These are phyloP conservation scores for Claviceps arundinis DNA, from an alignment of 2,329 filamentous ascomycete species.

Conservation along the genomic window DNA sequence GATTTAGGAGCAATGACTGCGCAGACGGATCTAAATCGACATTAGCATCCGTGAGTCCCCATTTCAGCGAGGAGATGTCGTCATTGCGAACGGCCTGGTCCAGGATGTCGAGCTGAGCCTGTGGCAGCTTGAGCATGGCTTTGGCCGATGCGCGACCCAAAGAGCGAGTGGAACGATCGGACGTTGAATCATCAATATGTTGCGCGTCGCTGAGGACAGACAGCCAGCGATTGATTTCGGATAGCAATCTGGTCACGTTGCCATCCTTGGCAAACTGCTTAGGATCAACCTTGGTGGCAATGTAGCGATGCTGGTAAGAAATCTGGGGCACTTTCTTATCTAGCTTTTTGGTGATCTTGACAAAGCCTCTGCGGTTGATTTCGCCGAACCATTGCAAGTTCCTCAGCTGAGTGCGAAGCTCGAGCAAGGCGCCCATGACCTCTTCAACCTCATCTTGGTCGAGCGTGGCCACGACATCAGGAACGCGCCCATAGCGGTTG, in stretches of 20 bases:
- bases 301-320: constrained; percentile 69
- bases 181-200: constrained; percentile 60
- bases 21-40: constrained; percentile 25
- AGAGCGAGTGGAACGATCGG: constrained; percentile 61
- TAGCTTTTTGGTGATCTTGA: constrained; percentile 98
- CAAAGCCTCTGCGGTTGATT: constrained; percentile 86
- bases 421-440: constrained; percentile 76
- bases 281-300: constrained; percentile 81
- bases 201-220: constrained; percentile 68
- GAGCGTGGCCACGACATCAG: constrained; percentile 56
- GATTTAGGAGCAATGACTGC: constrained; percentile 61
- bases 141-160: constrained; percentile 66
- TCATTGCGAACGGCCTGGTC: constrained; percentile 62
- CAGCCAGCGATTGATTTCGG: constrained; percentile 80
- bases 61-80: constrained; percentile 42
- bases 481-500: constrained; percentile 68
- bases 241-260: constrained; percentile 33
- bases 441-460: constrained; percentile 87
- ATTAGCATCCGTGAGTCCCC: constrained; percentile 45
- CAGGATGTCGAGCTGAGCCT: constrained; percentile 53
- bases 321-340: constrained; percentile 82
- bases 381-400: constrained; percentile 97
- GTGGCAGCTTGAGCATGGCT: constrained; percentile 58
- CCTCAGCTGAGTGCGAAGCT: constrained; percentile 72
- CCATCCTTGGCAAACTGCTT: constrained; percentile 72